Evolutionary conservation across 1,139 yeast genomes (phyloP).

Genomic region (Saccharomycopsis hybrid): DNA sequence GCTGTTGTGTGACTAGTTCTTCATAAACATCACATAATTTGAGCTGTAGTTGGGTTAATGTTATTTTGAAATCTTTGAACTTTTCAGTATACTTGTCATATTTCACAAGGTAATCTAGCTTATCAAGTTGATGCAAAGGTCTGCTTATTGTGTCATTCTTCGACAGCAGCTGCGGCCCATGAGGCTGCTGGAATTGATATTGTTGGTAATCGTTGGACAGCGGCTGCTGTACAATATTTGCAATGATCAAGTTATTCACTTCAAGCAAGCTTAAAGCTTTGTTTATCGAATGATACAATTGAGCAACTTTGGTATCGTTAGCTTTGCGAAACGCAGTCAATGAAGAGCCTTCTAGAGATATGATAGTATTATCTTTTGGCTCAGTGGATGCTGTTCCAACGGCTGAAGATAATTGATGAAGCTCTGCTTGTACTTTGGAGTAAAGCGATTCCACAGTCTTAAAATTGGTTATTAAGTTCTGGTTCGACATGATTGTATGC

Average conservation of each 20-base stretch:
- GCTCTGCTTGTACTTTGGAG: background rate
- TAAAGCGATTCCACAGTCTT: background rate
- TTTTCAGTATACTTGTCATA: slow-evolving; percentile 12
- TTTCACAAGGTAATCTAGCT: slow-evolving; percentile 7
- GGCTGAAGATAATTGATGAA: background rate
- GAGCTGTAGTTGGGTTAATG: slow-evolving; percentile 5
- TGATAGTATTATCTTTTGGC: background rate
- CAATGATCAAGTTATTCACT: background rate
- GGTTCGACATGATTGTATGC: background rate
- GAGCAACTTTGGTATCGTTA: slow-evolving; percentile 1
- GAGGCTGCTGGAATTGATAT: no score
- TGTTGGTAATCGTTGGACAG: no score
- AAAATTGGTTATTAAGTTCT: background rate
- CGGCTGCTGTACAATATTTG: background rate
- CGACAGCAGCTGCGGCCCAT: no score
- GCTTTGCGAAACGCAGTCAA: background rate
- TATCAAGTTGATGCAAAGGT: background rate
- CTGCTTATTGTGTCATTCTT: no score
- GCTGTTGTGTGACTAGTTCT: background rate
- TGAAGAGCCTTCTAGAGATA: no score
- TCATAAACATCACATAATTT: slow-evolving; percentile 4
- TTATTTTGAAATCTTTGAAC: slow-evolving; percentile 8
- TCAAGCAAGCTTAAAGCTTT: slow-evolving; percentile 8
- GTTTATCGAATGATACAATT: slow-evolving; percentile 2
- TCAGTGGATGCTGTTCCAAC: background rate